A percentile compares a stretch with the other conserved stretches of the same genome.
These are phyloP conservation scores for Umbelopsis vinacea DNA, from an alignment of 192 early-diverging fungal species.

Conservation along the genomic window DNA sequence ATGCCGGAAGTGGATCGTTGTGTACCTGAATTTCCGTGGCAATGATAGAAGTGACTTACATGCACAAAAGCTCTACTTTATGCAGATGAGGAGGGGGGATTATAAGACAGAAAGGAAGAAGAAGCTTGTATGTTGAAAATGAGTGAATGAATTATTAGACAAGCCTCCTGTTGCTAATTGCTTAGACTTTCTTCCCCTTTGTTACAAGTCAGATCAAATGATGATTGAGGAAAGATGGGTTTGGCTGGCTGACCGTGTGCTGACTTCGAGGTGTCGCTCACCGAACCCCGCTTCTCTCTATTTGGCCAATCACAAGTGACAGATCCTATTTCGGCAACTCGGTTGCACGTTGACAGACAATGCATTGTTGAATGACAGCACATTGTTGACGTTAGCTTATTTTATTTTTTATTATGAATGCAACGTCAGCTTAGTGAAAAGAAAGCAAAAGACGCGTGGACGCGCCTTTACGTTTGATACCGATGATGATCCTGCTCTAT, in stretches of 20 bases:
- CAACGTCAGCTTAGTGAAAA: too few relatives aligned
- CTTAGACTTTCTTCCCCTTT: constrained; percentile 24
- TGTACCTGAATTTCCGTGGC: neutral
- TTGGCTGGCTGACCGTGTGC: neutral
- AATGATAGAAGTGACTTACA: neutral
- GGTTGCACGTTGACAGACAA: neutral
- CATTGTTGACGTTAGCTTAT: too few relatives aligned
- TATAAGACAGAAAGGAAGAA: constrained; percentile 19
- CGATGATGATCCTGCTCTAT: too few relatives aligned
- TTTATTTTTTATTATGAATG: too few relatives aligned
- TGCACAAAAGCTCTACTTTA: neutral
- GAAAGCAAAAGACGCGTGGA: too few relatives aligned
- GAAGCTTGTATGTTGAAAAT: constrained; percentile 20
- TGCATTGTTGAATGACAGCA: neutral
- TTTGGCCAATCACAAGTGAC: constrained; percentile 20
- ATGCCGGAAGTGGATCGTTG: neutral
- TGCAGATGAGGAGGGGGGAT: constrained; percentile 1
- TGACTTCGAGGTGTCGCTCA: constrained; percentile 3
- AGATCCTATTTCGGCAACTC: constrained; percentile 2
- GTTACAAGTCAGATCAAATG: constrained; percentile 19
- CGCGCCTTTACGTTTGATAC: too few relatives aligned
- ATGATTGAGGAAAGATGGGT: constrained; percentile 20
- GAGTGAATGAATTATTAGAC: constrained; percentile 16
- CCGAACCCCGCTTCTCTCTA: constrained; percentile 13
- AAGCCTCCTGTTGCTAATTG: constrained; percentile 21